A percentile compares a stretch with the other conserved stretches of the same genome.
These are phyloP conservation scores for Epichloe scottii DNA, from an alignment of 2,329 filamentous ascomycete species.

Conservation along the genomic window DNA sequence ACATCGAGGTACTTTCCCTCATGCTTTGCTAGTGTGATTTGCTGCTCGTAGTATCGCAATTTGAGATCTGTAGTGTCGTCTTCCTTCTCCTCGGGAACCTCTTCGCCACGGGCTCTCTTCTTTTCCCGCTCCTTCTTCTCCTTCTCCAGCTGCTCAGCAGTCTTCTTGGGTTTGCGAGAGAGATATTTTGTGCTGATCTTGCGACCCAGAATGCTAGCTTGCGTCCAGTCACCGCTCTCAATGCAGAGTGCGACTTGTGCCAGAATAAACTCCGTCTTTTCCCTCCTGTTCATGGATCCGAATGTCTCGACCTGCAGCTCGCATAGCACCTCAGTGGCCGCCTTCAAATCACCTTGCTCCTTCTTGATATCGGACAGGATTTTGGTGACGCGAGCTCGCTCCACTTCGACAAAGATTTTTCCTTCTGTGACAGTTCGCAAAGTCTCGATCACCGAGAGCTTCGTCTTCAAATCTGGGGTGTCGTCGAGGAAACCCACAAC, in stretches of 20 bases:
- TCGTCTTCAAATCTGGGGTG: conserved; percentile 73
- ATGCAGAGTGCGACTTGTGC: conserved; percentile 93
- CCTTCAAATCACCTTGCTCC: conserved; percentile 78
- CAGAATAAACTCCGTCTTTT: conserved; percentile 98
- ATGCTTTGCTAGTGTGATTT: conserved; percentile 90
- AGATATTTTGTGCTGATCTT: conserved; percentile 97
- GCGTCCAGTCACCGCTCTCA: conserved; percentile 89
- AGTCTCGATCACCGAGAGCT: conserved; percentile 88
- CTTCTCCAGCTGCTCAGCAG: conserved; percentile 77
- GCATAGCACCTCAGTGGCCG: conserved; percentile 85
- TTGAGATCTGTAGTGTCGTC: conserved; percentile 96
- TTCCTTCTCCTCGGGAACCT: conserved; percentile 63
- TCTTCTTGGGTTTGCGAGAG: conserved; percentile 80
- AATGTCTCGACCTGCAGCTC: conserved; percentile 98
- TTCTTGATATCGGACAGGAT: conserved; percentile 98
- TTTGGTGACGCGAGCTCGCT: conserved; percentile 87
- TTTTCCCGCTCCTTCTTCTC: conserved; percentile 81
- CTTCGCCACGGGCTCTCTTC: conserved; percentile 66
- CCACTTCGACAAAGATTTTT: conserved; percentile 99
- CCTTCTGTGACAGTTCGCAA: conserved; percentile 93
- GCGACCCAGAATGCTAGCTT: conserved; percentile 82
- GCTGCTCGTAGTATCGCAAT: conserved; percentile 91
- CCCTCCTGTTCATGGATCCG: conserved; percentile 89
- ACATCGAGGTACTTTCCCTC: conserved; percentile 95
- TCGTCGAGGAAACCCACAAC: conserved; percentile 87